Evolutionary conservation across 331 rosid species (phyloP), one percentile per base, ranked within the genome.

Genomic region (Phaseolus coccineus): DNA sequence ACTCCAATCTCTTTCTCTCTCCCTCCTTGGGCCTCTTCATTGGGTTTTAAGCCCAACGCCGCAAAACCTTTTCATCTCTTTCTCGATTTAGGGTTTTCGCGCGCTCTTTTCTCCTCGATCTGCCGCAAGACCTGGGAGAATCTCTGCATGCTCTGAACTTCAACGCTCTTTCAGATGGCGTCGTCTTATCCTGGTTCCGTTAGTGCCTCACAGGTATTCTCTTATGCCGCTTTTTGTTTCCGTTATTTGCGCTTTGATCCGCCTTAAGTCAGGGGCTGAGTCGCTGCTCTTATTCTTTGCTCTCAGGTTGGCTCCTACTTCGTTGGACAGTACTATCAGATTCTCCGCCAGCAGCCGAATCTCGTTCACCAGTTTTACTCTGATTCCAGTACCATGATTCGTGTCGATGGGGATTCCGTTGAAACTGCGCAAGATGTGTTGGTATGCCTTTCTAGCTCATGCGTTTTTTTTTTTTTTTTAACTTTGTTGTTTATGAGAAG

Each of bases 281-380:
- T 47, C 8, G 3, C 1, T 82, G 70, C 19, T 12, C 1, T 39
- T 3, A 2, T 56, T 27, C 0, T 42, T 42, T 9, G 47, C 13
- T 42, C 9, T 42, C 81, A 93, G 97, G 97, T 95, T 22, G 97
- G 97, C 31, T 93, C 97, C 5, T 90, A 88, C 89, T 95, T 95
- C 62, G 98, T 90, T 39, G 91, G 89, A 55, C 96, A 90, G 88
- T 95, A 93, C 85, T 95, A 95, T 59, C 92, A 91, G 81, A 90
- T 89, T 84, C 97, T 95, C 79, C 89, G 89, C 64, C 94, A 89
- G 73, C 90, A 93, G 14, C 99, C 99, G 0, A 86, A 81, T 65
- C 92, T 85, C 5, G 97, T 91, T 76, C 91, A 93, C 87, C 97
- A 89, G 90, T 93, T 95, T 44, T 95, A 95, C 85, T 76, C 94